Base-by-base conservation (phyloP, 1,284 basidiomycete genomes). In the Erythrobasidium hasegawianum region DNA sequence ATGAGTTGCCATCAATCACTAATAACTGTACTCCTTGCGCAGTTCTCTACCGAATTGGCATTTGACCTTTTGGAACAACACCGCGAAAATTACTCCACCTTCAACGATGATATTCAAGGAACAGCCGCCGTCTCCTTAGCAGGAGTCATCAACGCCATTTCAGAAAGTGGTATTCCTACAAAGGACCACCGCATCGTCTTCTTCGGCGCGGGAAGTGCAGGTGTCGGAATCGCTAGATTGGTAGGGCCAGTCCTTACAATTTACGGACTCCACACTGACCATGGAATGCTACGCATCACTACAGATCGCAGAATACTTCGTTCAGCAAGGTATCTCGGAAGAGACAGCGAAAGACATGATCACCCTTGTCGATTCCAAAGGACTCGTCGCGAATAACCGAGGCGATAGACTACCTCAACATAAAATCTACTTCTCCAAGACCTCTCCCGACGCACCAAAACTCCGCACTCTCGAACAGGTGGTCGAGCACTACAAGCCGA, bases 71-170 rank as follows among this genome's bases (percentile, higher is more conserved):
- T 94, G 40, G 82, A 86, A 27, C 80, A 84, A 55, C 91, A 87
- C 80, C 84, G 88, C 66, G 76, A 85, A 69, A 81, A 84, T 64
- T 89, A 89, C 77, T 84, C 87, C 29, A 81, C 90, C 57, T 94
- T 94, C 82, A 96, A 97, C 77, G 91, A 95, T 73, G 90, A 93
- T 76, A 88, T 88, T 71, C 87, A 89, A 74, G 89, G 90, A 49
- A 94, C 91, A 1, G 91, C 90, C 26, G 89, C 89, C 39, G 93
- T 97, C 71, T 88, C 96, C 53, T 85, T 97, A 50, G 88, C 87
- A 43, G 93, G 93, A 11, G 89, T 96, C 80, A 79, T 93, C 73
- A 90, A 90, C 72, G 93, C 93, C 26, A 90, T 92, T 43, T 85
- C 86, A 71, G 81, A 90, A 43, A 84, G 87, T 22, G 86, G 86